phyloP scores from a whole-genome alignment of 495 filamentous ascomycete genomes.

The Hypoxylon intermedium region DNA sequence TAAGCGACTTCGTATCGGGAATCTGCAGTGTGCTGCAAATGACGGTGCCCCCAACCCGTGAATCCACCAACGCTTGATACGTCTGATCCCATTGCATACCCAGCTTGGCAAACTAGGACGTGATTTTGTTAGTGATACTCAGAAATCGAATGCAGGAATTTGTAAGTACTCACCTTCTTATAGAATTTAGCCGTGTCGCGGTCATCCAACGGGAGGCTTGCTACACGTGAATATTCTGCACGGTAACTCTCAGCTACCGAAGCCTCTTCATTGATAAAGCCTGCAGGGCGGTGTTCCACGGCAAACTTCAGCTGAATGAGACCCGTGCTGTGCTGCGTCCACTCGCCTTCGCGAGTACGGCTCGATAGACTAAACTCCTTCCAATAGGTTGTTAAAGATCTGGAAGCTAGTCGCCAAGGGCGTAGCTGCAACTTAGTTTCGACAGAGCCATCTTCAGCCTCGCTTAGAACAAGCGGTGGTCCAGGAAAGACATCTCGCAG shows the following conservation, averaged over 20 bases:
- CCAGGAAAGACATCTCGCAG: slow-evolving; percentile 42
- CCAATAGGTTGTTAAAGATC: slow-evolving; percentile 39
- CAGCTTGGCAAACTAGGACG: slow-evolving; percentile 22
- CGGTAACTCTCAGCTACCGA: slow-evolving; percentile 29
- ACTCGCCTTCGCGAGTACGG: slow-evolving; percentile 33
- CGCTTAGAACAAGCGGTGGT: slow-evolving; percentile 47
- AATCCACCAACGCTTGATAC: slow-evolving; percentile 38
- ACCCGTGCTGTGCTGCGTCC: slow-evolving; percentile 45
- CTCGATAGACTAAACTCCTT: slow-evolving; percentile 39
- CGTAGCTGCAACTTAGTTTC: slow-evolving; percentile 49
- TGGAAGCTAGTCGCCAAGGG: slow-evolving; percentile 36
- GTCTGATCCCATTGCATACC: slow-evolving; percentile 45
- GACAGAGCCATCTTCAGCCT: slow-evolving; percentile 40
- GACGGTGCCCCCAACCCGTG: slow-evolving; percentile 25
- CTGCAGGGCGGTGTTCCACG: slow-evolving; percentile 19
- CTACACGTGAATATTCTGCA: slow-evolving; percentile 32
- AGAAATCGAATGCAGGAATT: background rate
- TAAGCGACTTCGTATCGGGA: slow-evolving; percentile 45
- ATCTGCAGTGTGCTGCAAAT: slow-evolving; percentile 39
- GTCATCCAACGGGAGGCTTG: slow-evolving; percentile 7
- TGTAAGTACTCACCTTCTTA: slow-evolving; percentile 18
- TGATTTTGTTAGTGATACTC: background rate
- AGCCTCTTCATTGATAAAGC: slow-evolving; percentile 32
- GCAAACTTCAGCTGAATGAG: slow-evolving; percentile 41
- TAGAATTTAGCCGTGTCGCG: slow-evolving; percentile 34